phyloP scores from a whole-genome alignment of 805 yeast genomes.

The Zygosaccharomyces lentus region DNA sequence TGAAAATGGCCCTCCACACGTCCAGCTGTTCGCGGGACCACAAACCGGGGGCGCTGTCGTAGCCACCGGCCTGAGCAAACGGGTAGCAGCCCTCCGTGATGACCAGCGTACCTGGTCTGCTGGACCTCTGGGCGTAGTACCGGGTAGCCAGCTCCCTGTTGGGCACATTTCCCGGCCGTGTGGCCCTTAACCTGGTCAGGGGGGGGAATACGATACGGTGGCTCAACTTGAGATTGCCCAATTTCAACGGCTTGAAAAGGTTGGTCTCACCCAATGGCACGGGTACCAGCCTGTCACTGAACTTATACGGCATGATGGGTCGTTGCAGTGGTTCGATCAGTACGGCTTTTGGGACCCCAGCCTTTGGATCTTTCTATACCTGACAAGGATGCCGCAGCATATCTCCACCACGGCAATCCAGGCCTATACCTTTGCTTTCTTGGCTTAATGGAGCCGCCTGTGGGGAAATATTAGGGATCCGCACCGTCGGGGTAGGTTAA shows the following conservation, averaged over 20 bases:
- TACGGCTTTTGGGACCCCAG: too few relatives aligned
- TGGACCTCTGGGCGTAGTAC: slow-evolving; percentile 55
- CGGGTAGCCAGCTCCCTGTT: slow-evolving; percentile 43
- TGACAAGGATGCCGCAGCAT: neutral
- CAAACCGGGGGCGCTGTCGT: slow-evolving; percentile 48
- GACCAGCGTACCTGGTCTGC: slow-evolving; percentile 52
- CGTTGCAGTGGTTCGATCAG: too few relatives aligned
- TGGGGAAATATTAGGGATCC: too few relatives aligned
- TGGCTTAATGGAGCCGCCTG: too few relatives aligned
- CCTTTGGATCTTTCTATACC: neutral
- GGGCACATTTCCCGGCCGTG: slow-evolving; percentile 38
- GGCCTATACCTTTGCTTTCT: too few relatives aligned
- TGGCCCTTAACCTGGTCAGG: slow-evolving; percentile 43
- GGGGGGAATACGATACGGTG: slow-evolving; percentile 44
- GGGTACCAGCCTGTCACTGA: slow-evolving; percentile 12
- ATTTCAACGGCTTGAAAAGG: slow-evolving; percentile 43
- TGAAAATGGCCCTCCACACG: slow-evolving; percentile 48
- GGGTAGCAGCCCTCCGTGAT: slow-evolving; percentile 58
- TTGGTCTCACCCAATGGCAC: slow-evolving; percentile 34
- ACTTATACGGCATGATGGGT: neutral
- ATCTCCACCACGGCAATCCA: too few relatives aligned
- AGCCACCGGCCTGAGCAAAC: slow-evolving; percentile 42
- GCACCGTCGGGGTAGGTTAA: too few relatives aligned
- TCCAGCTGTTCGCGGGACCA: slow-evolving; percentile 44
- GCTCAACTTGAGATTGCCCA: slow-evolving; percentile 37